Base-by-base conservation (phyloP, 257 asterid genomes). In the Nemophila menziesii region DNA sequence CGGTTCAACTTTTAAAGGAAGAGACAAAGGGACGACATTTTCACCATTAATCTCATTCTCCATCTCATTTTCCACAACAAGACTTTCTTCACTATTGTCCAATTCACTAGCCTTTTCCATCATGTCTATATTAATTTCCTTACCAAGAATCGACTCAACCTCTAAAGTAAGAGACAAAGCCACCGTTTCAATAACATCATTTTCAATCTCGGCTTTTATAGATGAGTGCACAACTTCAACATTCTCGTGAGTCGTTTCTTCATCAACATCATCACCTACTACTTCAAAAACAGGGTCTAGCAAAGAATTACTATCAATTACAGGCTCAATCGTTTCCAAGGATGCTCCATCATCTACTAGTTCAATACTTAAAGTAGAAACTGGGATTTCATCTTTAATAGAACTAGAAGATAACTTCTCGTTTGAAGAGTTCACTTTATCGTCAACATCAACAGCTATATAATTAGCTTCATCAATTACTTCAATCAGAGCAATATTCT, bases 1-100 rank as follows among this genome's bases (percentile, higher is more conserved):
- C 33, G 69, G 60, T 51, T 66, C 72, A 49, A 64, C 64, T 54
- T 65, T 69, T 51, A 40, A 39, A 27, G 20, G 61, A 44, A 78
- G 52, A 45, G 51, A 52, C 36, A 22, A 44, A 20, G 65, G 54
- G 41, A 55, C n/a, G n/a, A 16, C 48, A 55, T 42, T 57, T 48
- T 54, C 24, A 45, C 34, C 22, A 39, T 49, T 42, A 4, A 22
- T 49, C 45, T 54, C 73, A 57, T 39, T 60, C 20, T 51, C 46
- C 24, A 53, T 36, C 22, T 49, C 55, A 39, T 46, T 51, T 42
- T 15, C 13, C 57, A 78, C 58, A 50, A 78, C 89, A 75, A 12
- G 24, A 39, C 40, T 22, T 46, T 54, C 61, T 62, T 50, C 67
- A 48, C 54, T 46, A 52, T 40, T 53, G 26, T 60, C 67, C 38